Conservation (phyloP, 2,329 filamentous ascomycete species). For the Cercospora janseana region DNA sequence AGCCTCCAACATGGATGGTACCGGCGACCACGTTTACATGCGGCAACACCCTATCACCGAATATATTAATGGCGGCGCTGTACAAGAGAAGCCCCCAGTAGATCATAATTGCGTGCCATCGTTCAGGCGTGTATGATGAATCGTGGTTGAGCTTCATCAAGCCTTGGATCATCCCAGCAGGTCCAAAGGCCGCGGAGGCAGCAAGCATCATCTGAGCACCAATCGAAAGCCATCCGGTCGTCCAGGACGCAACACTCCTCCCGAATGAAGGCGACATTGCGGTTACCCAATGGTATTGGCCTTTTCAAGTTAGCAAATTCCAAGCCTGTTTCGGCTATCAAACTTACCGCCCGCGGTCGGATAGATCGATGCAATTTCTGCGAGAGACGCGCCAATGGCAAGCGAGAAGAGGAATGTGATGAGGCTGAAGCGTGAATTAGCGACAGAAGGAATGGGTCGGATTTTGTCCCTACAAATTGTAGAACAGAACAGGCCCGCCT, state of each 20-base stretch:
- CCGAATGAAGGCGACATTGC: constrained; percentile 42
- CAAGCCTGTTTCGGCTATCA: background rate
- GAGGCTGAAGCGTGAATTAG: background rate
- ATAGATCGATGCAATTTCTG: constrained; percentile 39
- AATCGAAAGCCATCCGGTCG: constrained; percentile 30
- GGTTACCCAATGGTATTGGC: constrained; percentile 33
- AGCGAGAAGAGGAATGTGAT: background rate
- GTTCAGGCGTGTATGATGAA: background rate
- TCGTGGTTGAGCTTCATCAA: background rate
- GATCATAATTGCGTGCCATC: background rate
- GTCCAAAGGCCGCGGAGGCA: background rate
- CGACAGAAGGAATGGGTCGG: background rate
- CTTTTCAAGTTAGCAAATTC: background rate
- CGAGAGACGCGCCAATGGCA: constrained; percentile 34
- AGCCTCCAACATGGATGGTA: constrained; percentile 34
- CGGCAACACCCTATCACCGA: constrained; percentile 45
- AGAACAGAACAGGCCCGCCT: background rate
- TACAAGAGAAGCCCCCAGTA: constrained; percentile 18
- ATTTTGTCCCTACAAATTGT: background rate
- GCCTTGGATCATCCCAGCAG: constrained; percentile 18
- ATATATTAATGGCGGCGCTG: constrained; percentile 11
- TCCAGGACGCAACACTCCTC: constrained; percentile 44
- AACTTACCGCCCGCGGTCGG: constrained; percentile 35
- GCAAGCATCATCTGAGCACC: background rate
- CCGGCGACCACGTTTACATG: constrained; percentile 51